Evolutionary conservation across 1,139 yeast species (phyloP), one percentile per base, ranked within the genome.

Genomic region (Taphrina sp.): DNA sequence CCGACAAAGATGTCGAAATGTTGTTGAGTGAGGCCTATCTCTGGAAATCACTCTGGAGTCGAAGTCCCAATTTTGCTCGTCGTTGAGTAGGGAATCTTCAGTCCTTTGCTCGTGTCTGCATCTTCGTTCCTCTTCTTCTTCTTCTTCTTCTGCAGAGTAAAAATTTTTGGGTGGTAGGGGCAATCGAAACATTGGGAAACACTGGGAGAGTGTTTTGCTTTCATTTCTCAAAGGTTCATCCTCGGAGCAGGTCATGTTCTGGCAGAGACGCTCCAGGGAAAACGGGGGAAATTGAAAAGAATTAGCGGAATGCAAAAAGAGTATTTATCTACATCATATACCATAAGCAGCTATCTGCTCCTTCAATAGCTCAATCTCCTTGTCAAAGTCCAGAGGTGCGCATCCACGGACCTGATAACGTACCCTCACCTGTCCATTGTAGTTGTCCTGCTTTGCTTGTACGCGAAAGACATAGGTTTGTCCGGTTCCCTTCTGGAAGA

Each of bases 11-110:
- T 65, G 82, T 94, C 41, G 98, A 92, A 69, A 76, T 94, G 70
- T 76, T 94, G 72, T 72, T 92, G 59, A 88, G 97, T 70, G 97
- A 94, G 69, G 98, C 97, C 0, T 92, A 81, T 68, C 87, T 92
- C 66, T 92, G 96, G 96, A 96, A 90, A 70, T 83, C 94, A 58
- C 74, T 94, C 49, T 92, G 54, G 54, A 49, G 54, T 23, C 43
- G 44, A 14, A 38, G 46, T 29, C 54, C 54, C 16, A 42, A 49
- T 16, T 49, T 49, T 39, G 46, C 54, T 12, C 29, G 54, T 12
- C 24, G 47, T 8, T 43, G 16, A 31, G 7, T 24, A 19, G 5
- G 7, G 31, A 26, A 26, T n/a, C n/a, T n/a, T n/a, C n/a, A n/a
- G n/a, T n/a, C n/a, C n/a, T n/a, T n/a, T n/a, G n/a, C n/a, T n/a